phyloP scores from a whole-genome alignment of 2,329 filamentous ascomycete species.

The Claviceps quebecensis region DNA sequence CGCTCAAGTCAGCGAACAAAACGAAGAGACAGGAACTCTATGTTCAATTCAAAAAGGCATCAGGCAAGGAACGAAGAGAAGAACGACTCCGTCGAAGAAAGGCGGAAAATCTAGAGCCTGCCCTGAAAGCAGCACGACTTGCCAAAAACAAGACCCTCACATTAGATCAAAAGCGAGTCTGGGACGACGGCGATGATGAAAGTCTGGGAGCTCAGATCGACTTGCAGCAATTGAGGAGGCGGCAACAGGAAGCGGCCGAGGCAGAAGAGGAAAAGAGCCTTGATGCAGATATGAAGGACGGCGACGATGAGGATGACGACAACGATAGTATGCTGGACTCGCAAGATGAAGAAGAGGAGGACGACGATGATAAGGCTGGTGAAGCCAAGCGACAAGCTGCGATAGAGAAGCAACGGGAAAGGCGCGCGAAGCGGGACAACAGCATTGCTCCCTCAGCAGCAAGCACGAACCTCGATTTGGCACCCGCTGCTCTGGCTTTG shows the following conservation, averaged over 20 bases:
- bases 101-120: constrained; percentile 73
- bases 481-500: constrained; percentile 42
- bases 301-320: constrained; percentile 41
- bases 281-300: constrained; percentile 27
- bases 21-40: constrained; percentile 63
- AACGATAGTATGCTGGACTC: constrained; percentile 71
- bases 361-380: constrained; percentile 30
- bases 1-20: constrained; percentile 55
- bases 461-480: constrained; percentile 50
- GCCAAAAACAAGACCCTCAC: constrained; percentile 68
- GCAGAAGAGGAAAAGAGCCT: constrained; percentile 32
- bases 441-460: constrained; percentile 45
- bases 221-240: constrained; percentile 43
- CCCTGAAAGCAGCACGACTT: constrained; percentile 57
- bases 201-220: constrained; percentile 42
- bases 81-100: constrained; percentile 65
- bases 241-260: constrained; percentile 39
- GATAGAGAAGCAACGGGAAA: constrained; percentile 29
- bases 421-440: constrained; percentile 31
- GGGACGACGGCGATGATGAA: constrained; percentile 63
- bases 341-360: constrained; percentile 39
- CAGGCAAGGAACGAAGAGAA: constrained; percentile 61
- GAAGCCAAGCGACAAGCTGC: constrained; percentile 29
- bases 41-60: constrained; percentile 64
- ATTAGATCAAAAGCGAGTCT: constrained; percentile 76